phyloP scores from a whole-genome alignment of 208 protist genomes.

The Leptomonas seymouri region DNA sequence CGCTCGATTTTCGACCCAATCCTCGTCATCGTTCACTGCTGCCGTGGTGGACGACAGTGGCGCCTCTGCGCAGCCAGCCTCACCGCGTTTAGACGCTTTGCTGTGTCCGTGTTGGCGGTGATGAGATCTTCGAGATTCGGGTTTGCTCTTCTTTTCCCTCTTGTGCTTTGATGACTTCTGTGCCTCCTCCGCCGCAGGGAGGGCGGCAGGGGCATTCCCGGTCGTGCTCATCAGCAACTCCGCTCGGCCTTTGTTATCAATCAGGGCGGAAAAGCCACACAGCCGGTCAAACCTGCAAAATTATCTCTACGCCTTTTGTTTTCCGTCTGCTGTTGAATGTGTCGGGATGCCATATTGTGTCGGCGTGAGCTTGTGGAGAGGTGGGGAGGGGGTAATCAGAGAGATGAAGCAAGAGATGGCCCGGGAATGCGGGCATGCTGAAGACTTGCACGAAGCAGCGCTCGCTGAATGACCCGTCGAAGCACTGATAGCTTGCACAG shows the following conservation, averaged over 20 bases:
- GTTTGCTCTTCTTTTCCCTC: constrained; percentile 9
- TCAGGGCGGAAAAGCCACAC: neutral
- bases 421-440: too few species aligned
- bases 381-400: too few species aligned
- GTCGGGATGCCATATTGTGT: too few species aligned
- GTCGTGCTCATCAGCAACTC: neutral
- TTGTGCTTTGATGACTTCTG: constrained; percentile 7
- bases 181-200: neutral
- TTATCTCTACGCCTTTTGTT: too few species aligned
- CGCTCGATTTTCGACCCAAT: constrained; percentile 68
- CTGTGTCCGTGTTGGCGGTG: constrained; percentile 12
- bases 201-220: neutral
- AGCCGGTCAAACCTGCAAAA: too few species aligned
- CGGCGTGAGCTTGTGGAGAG: too few species aligned
- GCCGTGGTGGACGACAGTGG: neutral
- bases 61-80: neutral
- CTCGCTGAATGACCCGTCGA: too few species aligned
- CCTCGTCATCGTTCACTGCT: constrained; percentile 37
- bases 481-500: too few species aligned
- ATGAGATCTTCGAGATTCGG: neutral
- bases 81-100: constrained; percentile 10
- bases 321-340: too few species aligned
- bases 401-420: too few species aligned
- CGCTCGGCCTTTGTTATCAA: neutral
- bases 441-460: too few species aligned